A percentile compares a stretch with the other conserved stretches of the same genome.
Conservation (phyloP, 352 stramenopile genomes). For the Pythium phragmiticola region DNA sequence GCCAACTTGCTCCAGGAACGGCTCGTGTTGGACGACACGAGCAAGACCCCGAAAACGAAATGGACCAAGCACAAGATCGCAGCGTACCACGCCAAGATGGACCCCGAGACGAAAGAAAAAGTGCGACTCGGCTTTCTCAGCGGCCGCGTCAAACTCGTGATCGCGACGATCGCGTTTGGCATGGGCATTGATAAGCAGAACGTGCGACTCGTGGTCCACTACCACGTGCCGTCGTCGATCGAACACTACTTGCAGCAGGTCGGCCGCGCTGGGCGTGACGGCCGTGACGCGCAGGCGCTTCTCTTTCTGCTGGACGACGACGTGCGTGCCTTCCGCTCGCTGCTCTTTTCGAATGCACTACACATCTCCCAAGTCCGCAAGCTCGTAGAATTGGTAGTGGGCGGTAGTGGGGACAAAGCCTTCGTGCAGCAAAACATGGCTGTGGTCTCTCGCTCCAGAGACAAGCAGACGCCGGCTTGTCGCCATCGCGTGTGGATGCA, state of each 20-base stretch:
- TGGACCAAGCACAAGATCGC: slow-evolving; percentile 42
- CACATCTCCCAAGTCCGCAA: slow-evolving; percentile 46
- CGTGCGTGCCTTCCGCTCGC: slow-evolving; percentile 62
- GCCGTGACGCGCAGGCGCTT: slow-evolving; percentile 65
- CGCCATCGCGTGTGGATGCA: slow-evolving; percentile 35
- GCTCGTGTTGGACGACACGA: slow-evolving; percentile 23
- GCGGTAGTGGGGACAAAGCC: neutral
- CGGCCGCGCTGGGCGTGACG: slow-evolving; percentile 94
- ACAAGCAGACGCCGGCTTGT: neutral
- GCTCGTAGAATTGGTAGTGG: slow-evolving; percentile 45
- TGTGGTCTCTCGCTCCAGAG: neutral
- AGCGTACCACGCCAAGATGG: slow-evolving; percentile 94
- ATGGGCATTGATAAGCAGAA: slow-evolving; percentile 99
- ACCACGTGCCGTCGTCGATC: slow-evolving; percentile 95
- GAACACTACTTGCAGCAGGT: slow-evolving; percentile 99
- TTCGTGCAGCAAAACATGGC: slow-evolving; percentile 11
- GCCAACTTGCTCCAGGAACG: slow-evolving; percentile 62
- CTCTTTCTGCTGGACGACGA: slow-evolving; percentile 72
- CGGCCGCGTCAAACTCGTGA: slow-evolving; percentile 87
- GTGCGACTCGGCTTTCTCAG: slow-evolving; percentile 84
- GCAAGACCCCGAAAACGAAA: slow-evolving; percentile 29
- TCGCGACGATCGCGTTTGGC: slow-evolving; percentile 97
- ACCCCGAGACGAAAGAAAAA: slow-evolving; percentile 75
- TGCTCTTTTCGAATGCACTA: slow-evolving; percentile 71
- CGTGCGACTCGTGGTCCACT: slow-evolving; percentile 97